Evolutionary conservation across 768 basidiomycete species (phyloP), one percentile per base, ranked within the genome.

Genomic region (Mycena crocata): DNA sequence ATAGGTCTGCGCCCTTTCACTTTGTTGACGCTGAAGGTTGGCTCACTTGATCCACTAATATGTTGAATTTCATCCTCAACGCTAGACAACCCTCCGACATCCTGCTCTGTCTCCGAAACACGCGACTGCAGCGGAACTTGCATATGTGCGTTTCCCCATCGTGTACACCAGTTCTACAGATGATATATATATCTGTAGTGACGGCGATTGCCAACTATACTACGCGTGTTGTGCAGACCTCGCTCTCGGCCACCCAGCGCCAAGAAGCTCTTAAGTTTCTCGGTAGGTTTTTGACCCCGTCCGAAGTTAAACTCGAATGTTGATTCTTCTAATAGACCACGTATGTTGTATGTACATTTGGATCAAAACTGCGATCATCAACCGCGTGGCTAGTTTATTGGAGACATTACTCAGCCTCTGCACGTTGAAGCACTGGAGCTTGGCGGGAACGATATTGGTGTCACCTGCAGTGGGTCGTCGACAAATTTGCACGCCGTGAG

Each of bases 151-250:
- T 73, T 74, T 66, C 76, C 24, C 71, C 72, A 32, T 66, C 73
- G 52, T 71, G 17, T 45, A 55, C 30, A 19, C 42, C 13, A 44
- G 26, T 35, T 51, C n/a, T n/a, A n/a, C n/a, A n/a, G n/a, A n/a
- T n/a, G n/a, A n/a, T 24, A 26, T 21, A 30, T 30, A 28, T 26
- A 50, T 13, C 23, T 23, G 1, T 2, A 87, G 86, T 87, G 60
- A 82, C 79, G 37, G 86, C 87, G 30, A 87, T 87, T 65, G 84
- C 86, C 1, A 88, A 88, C 73, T 88, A 87, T 70, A 89, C 87
- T 5, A 79, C 74, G 17, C 83, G 86, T 15, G 81, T 87, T 23
- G 77, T 81, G 14, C 75, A 85, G 55, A 80, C 82, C 6, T 73
- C 76, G 7, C 78, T 88, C 24, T 79, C 78, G 40, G 76, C 76